These are phyloP conservation scores for Pseudogymnoascus sp. DNA, from an alignment of 2,329 filamentous ascomycete genomes.

Conservation along the genomic window DNA sequence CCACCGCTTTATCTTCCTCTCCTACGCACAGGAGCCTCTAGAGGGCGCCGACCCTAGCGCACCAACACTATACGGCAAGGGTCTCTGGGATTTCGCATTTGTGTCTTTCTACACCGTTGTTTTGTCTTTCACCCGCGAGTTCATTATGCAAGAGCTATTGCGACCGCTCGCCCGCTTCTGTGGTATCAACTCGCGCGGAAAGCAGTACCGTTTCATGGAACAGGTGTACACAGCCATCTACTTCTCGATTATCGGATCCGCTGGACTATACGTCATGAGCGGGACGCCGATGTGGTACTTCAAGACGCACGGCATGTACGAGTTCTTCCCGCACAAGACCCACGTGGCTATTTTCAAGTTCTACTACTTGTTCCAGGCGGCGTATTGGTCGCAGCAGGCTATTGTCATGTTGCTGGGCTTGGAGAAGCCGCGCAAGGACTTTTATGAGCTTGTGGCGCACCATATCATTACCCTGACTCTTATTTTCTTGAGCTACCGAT, in stretches of 20 bases:
- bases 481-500: constrained; percentile 83
- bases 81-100: constrained; percentile 78
- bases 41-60: constrained; percentile 37
- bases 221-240: constrained; percentile 92
- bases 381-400: constrained; percentile 92
- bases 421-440: constrained; percentile 92
- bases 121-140: constrained; percentile 88
- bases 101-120: constrained; percentile 85
- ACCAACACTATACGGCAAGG: constrained; percentile 75
- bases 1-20: constrained; percentile 79
- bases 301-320: constrained; percentile 86
- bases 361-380: constrained; percentile 90
- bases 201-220: constrained; percentile 91
- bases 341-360: constrained; percentile 83
- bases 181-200: constrained; percentile 65
- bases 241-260: constrained; percentile 75
- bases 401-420: constrained; percentile 80
- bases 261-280: constrained; percentile 85
- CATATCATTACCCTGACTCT: constrained; percentile 83
- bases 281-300: constrained; percentile 93
- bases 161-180: constrained; percentile 65
- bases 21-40: constrained; percentile 67
- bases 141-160: constrained; percentile 87
- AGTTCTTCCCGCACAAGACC: constrained; percentile 74
- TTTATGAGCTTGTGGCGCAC: constrained; percentile 85